Evolutionary conservation across 352 stramenopile genomes (phyloP).

Genomic region (Globisporangium nunn): DNA sequence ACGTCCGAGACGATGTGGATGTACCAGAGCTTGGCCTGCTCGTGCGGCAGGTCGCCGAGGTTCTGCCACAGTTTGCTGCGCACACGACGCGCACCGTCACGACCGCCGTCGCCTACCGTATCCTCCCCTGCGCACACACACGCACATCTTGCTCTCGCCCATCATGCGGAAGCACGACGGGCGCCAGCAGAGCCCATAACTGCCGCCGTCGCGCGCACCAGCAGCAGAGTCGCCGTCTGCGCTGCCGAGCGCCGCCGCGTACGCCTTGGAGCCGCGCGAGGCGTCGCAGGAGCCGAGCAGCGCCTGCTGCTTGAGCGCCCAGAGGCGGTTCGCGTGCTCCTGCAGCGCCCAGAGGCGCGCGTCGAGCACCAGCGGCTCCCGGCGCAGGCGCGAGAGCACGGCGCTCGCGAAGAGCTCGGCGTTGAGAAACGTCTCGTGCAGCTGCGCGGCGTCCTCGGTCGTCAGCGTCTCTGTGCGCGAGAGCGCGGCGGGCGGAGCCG

Average conservation of each 20-base stretch:
- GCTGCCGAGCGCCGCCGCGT: conserved; percentile 13
- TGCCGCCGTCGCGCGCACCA: background rate
- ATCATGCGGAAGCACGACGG: conserved; percentile 38
- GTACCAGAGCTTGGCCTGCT: conserved; percentile 44
- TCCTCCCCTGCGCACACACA: background rate
- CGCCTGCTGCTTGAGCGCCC: background rate
- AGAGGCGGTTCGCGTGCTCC: conserved; percentile 15
- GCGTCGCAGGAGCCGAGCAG: conserved; percentile 50
- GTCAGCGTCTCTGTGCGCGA: conserved; percentile 6
- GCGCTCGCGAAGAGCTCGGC: conserved; percentile 51
- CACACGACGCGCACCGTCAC: background rate
- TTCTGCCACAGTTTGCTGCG: conserved; percentile 51
- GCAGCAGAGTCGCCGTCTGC: background rate
- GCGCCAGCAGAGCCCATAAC: conserved; percentile 9
- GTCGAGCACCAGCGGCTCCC: conserved; percentile 40
- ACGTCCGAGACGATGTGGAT: conserved; percentile 48
- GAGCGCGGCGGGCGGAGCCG: conserved; percentile 2
- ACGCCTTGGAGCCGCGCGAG: conserved; percentile 39
- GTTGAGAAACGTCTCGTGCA: conserved; percentile 13
- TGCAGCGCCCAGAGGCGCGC: conserved; percentile 18
- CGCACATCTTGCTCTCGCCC: conserved; percentile 45
- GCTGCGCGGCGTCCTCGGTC: background rate
- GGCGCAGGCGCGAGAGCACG: conserved; percentile 45
- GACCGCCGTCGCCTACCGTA: no score
- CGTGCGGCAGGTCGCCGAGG: conserved; percentile 40